Conservation (phyloP, 129 eudicot genomes). For the Saposhnikovia divaricata region DNA sequence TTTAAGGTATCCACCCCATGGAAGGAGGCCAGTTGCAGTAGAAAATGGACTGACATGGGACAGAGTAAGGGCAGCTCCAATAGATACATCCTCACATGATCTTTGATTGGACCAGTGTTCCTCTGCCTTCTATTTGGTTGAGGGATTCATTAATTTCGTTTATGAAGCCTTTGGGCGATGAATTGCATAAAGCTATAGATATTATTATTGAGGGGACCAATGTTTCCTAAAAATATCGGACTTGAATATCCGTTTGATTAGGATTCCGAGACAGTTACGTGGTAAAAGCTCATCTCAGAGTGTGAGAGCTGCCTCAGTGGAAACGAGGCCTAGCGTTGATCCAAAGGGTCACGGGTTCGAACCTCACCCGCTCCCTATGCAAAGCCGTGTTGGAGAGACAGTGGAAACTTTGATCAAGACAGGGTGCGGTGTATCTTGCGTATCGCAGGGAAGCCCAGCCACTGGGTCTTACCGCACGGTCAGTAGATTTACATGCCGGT, state of each 20-base stretch:
- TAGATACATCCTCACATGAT: constrained; percentile 58
- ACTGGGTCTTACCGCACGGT: no score
- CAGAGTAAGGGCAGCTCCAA: constrained; percentile 63
- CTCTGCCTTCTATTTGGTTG: constrained; percentile 22
- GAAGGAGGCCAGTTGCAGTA: constrained; percentile 62
- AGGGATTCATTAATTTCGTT: constrained; percentile 16
- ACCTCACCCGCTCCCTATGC: no score
- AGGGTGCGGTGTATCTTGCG: no score
- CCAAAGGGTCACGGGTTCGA: no score
- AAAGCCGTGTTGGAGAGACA: no score
- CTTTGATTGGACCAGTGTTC: constrained; percentile 39
- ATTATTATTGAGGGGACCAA: neutral
- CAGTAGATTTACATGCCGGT: no score
- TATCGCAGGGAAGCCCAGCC: no score
- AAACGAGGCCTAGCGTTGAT: no score
- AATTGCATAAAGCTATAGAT: neutral
- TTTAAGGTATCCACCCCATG: constrained; percentile 92
- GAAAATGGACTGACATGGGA: constrained; percentile 78
- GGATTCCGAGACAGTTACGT: neutral
- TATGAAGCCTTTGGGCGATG: neutral
- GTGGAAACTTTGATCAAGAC: no score
- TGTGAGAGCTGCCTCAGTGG: no score
- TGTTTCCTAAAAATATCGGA: neutral
- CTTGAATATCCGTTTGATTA: neutral
- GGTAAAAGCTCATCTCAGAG: no score